A percentile compares a stretch with the other conserved stretches of the same genome.
These are phyloP conservation scores for Pleurotus cornucopiae DNA, from an alignment of 768 basidiomycete genomes.

Conservation along the genomic window DNA sequence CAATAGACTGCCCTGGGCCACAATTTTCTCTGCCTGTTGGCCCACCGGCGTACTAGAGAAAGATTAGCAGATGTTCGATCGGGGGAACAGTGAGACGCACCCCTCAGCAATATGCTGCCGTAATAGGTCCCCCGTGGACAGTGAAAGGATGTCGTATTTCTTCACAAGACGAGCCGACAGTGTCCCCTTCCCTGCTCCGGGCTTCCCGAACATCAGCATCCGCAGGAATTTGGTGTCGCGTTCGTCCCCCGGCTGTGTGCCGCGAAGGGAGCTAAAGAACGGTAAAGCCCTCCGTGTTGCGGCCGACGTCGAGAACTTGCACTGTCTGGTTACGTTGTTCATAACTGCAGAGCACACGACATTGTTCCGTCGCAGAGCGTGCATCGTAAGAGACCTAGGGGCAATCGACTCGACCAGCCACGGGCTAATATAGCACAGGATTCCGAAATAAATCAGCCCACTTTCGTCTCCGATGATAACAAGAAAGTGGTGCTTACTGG, in stretches of 20 bases:
- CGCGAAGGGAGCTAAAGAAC: constrained; percentile 29
- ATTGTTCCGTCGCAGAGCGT: not conserved
- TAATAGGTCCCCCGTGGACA: constrained; percentile 84
- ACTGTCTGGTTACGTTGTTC: constrained; percentile 9
- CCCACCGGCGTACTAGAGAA: constrained; percentile 62
- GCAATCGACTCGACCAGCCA: no score
- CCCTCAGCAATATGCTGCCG: constrained; percentile 77
- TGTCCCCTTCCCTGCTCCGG: constrained; percentile 86
- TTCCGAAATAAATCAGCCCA: not conserved
- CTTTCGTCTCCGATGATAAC: constrained; percentile 1
- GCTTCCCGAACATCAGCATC: constrained; percentile 78
- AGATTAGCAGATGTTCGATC: not conserved
- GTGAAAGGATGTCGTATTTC: constrained; percentile 73
- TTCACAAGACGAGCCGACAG: constrained; percentile 69
- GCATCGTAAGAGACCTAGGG: not conserved
- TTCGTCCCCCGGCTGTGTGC: constrained; percentile 33
- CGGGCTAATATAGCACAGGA: no score
- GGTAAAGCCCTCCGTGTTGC: constrained; percentile 40
- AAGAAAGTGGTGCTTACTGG: no score
- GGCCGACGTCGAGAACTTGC: constrained; percentile 25
- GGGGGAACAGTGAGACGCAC: constrained; percentile 22
- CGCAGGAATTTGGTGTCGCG: constrained; percentile 40
- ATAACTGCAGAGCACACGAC: not conserved
- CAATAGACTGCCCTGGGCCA: constrained; percentile 73
- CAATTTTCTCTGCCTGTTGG: constrained; percentile 67